These are phyloP conservation scores for Chaetomium olivaceum DNA, from an alignment of 2,329 filamentous ascomycete species.

Conservation along the genomic window DNA sequence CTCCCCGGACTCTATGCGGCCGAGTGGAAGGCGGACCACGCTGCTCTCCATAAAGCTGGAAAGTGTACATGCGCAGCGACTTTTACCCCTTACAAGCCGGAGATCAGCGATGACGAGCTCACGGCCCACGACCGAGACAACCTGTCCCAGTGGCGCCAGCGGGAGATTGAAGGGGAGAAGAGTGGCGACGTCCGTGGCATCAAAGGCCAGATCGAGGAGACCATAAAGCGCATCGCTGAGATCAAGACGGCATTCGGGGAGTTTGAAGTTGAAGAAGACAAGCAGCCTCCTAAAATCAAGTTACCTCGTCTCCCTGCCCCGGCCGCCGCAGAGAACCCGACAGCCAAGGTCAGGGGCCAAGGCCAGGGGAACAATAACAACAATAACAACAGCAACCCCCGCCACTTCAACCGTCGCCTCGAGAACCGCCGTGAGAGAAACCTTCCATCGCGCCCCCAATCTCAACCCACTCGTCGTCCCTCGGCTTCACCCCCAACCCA, in stretches of 20 bases:
- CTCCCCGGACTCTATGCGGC: constrained; percentile 42
- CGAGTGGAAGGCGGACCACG: constrained; percentile 46
- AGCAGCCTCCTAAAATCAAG: neutral
- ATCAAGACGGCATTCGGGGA: constrained; percentile 22
- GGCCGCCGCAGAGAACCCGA: neutral
- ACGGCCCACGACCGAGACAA: constrained; percentile 10
- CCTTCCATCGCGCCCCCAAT: neutral
- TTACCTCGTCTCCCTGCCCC: neutral
- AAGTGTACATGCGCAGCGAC: constrained; percentile 40
- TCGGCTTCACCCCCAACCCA: neutral
- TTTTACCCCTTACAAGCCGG: constrained; percentile 38
- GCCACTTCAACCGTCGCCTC: neutral
- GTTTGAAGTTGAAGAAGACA: constrained; percentile 10
- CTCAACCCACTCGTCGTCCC: neutral
- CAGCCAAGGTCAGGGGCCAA: neutral
- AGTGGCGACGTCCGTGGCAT: neutral
- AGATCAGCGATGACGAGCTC: constrained; percentile 21
- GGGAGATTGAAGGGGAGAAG: constrained; percentile 5
- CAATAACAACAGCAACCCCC: neutral
- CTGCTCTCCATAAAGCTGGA: constrained; percentile 39
- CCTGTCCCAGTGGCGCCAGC: constrained; percentile 15
- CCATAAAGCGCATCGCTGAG: constrained; percentile 20
- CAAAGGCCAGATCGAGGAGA: constrained; percentile 6
- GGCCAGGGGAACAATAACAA: neutral
- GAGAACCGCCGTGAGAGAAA: neutral